A percentile compares a stretch with the other conserved stretches of the same genome.
Evolutionary conservation across 768 basidiomycete genomes (phyloP).

Genomic region (Hypsizygus marmoreus): DNA sequence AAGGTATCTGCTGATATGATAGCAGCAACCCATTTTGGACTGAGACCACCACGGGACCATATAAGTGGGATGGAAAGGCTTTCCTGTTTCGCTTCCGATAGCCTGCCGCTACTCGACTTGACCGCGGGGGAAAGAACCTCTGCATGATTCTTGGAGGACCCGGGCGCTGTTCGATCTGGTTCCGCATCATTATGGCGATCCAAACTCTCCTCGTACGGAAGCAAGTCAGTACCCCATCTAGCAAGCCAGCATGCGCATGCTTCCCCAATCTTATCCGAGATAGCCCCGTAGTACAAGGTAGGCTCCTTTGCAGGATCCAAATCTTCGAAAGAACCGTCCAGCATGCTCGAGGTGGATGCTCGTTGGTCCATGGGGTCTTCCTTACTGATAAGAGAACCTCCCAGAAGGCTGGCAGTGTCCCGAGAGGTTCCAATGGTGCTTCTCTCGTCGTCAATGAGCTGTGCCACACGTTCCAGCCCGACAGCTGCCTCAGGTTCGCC

Average conservation of each 20-base stretch:
- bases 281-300: constrained; percentile 78
- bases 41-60: constrained; percentile 76
- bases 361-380: constrained; percentile 2
- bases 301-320: constrained; percentile 29
- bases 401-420: neutral
- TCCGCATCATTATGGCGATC: constrained; percentile 8
- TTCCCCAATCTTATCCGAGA: constrained; percentile 91
- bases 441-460: constrained; percentile 41
- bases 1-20: constrained; percentile 77
- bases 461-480: constrained; percentile 70
- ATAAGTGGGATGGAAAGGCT: constrained; percentile 48
- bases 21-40: constrained; percentile 72
- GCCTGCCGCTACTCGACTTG: constrained; percentile 7
- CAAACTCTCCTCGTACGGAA: constrained; percentile 58
- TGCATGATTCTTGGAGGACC: constrained; percentile 21
- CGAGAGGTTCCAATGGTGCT: constrained; percentile 9
- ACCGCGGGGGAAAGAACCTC: constrained; percentile 18
- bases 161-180: neutral
- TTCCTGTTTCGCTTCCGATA: constrained; percentile 8
- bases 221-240: constrained; percentile 81
- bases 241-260: constrained; percentile 86
- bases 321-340: constrained; percentile 17
- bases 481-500: constrained; percentile 61
- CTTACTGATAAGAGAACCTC: neutral
- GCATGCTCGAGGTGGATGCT: constrained; percentile 6